phyloP scores from a whole-genome alignment of 2,329 filamentous ascomycete species.

The Colletotrichum limetticola region DNA sequence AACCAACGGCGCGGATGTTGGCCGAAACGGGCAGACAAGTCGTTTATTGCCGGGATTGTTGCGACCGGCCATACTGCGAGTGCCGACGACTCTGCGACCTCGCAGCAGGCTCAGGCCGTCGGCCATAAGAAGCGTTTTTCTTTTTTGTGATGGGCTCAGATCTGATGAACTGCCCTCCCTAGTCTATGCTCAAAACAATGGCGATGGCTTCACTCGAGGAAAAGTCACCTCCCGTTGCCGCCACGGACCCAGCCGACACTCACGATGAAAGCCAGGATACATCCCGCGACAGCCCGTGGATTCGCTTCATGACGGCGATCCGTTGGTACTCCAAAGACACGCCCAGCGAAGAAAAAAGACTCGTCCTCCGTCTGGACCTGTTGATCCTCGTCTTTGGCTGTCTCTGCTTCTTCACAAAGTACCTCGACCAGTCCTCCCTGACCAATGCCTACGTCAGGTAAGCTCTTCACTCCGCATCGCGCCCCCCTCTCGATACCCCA shows the following conservation, averaged over 20 bases:
- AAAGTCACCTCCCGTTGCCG: constrained; percentile 21
- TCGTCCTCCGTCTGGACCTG: constrained; percentile 50
- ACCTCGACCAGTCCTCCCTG: constrained; percentile 49
- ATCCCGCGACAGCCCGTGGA: constrained; percentile 37
- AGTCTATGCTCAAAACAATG: no score
- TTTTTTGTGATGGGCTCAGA: neutral
- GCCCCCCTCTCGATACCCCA: neutral
- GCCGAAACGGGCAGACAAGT: constrained; percentile 4
- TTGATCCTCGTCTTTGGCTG: constrained; percentile 51
- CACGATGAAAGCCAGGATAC: neutral
- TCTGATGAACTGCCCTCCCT: no score
- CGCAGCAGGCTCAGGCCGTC: neutral
- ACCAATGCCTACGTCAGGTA: constrained; percentile 51
- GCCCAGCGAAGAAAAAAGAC: constrained; percentile 44
- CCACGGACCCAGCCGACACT: neutral
- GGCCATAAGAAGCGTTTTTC: neutral
- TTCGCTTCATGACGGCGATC: constrained; percentile 41
- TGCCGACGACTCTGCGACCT: neutral
- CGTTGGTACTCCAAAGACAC: constrained; percentile 48
- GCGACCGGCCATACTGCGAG: neutral
- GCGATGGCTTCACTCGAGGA: constrained; percentile 18
- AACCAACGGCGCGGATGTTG: constrained; percentile 22
- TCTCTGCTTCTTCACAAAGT: constrained; percentile 52
- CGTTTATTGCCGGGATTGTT: neutral
- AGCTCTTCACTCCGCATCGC: neutral